Evolutionary conservation across 2,329 filamentous ascomycete genomes (phyloP).

Genomic region (Diaporthe sp.): DNA sequence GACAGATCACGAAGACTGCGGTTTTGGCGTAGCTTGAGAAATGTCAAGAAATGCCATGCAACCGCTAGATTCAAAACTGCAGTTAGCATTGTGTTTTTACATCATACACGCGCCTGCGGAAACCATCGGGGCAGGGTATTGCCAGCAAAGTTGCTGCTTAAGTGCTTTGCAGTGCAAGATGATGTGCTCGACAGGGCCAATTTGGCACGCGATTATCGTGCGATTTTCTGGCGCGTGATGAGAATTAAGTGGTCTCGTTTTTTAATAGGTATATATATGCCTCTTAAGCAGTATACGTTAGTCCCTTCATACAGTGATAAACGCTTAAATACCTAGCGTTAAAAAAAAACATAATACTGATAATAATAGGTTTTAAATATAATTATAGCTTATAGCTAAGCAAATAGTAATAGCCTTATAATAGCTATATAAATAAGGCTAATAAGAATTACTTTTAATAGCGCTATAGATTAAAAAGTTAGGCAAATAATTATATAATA

Average conservation of each 20-base stretch:
- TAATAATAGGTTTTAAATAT: too few species aligned
- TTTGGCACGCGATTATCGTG: not conserved
- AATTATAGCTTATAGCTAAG: too few species aligned
- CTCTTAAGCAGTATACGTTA: too few species aligned
- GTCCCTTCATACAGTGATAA: too few species aligned
- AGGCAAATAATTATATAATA: too few species aligned
- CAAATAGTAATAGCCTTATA: too few species aligned
- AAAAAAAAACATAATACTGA: too few species aligned
- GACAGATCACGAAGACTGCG: not conserved
- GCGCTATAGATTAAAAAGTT: too few species aligned
- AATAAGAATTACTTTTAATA: too few species aligned
- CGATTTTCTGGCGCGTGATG: not conserved
- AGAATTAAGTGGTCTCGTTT: not conserved
- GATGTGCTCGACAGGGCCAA: not conserved
- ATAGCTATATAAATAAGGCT: too few species aligned
- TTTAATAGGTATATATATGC: too few species aligned
- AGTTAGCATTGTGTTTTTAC: not conserved
- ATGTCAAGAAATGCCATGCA: conserved; percentile 9
- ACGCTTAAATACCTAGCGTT: too few species aligned
- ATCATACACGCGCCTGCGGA: not conserved
- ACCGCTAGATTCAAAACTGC: not conserved
- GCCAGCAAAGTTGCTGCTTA: not conserved
- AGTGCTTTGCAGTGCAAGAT: not conserved
- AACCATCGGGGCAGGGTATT: not conserved
- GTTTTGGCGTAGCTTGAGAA: not conserved